Percentiles rank a stretch among this genome's conserved stretches.
Evolutionary conservation across 2,329 filamentous ascomycete species (phyloP).

Genomic region (Alternaria gaisen): DNA sequence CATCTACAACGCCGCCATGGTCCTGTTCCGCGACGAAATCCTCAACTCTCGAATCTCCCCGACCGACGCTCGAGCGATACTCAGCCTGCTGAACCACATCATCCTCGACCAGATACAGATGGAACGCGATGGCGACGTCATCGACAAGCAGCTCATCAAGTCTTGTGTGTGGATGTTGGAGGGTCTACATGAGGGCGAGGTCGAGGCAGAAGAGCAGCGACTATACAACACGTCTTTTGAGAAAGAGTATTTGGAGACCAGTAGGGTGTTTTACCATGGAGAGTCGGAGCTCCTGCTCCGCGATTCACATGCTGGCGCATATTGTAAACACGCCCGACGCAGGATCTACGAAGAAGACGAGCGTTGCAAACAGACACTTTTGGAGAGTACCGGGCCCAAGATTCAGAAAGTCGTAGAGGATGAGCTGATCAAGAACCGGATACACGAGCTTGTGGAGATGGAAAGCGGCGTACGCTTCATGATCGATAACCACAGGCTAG

Average conservation of each 20-base stretch:
- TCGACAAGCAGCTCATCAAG: conserved; percentile 83
- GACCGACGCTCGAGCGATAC: conserved; percentile 63
- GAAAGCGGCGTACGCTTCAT: conserved; percentile 88
- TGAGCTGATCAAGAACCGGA: conserved; percentile 78
- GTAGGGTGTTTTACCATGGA: conserved; percentile 74
- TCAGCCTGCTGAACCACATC: conserved; percentile 79
- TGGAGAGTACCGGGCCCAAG: conserved; percentile 74
- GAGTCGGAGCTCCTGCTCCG: conserved; percentile 80
- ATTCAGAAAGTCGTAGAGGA: conserved; percentile 81
- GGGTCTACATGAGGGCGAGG: conserved; percentile 80
- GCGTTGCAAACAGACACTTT: conserved; percentile 83
- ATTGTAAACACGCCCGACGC: conserved; percentile 77
- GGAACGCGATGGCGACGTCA: conserved; percentile 88
- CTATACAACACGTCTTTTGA: conserved; percentile 88
- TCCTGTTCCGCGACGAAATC: conserved; percentile 86
- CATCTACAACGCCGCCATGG: conserved; percentile 86
- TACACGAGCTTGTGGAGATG: conserved; percentile 83
- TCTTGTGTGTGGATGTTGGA: conserved; percentile 91
- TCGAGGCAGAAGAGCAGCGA: conserved; percentile 79
- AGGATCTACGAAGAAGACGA: conserved; percentile 83
- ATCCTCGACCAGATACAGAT: conserved; percentile 91
- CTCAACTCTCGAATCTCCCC: conserved; percentile 66
- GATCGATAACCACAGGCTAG: conserved; percentile 86
- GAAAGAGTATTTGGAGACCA: conserved; percentile 75
- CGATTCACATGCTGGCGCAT: conserved; percentile 81